Evolutionary conservation across 768 basidiomycete species (phyloP).

Genomic region (Leucocoprinus leucothites): DNA sequence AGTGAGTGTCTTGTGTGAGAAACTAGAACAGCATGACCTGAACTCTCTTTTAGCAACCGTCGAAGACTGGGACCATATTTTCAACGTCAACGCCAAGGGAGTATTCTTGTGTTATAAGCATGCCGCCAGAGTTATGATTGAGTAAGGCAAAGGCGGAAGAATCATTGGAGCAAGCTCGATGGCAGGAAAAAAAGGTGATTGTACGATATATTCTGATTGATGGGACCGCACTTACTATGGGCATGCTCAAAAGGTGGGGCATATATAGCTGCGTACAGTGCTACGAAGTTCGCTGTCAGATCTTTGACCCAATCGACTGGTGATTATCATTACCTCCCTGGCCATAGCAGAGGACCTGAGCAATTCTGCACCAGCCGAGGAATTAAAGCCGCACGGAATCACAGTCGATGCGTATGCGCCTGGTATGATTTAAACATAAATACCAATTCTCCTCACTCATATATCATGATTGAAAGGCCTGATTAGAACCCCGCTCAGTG

Average conservation of each 20-base stretch:
- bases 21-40: too few species aligned
- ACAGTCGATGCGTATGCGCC: slow-evolving; percentile 34
- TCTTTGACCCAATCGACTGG: slow-evolving; percentile 37
- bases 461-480: too few species aligned
- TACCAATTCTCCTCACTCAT: neutral
- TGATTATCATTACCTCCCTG: too few species aligned
- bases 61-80: slow-evolving; percentile 28
- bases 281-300: slow-evolving; percentile 39
- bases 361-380: slow-evolving; percentile 14
- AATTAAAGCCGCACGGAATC: slow-evolving; percentile 23
- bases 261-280: slow-evolving; percentile 22
- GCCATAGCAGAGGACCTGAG: neutral
- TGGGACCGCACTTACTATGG: too few species aligned
- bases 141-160: slow-evolving; percentile 39
- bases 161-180: slow-evolving; percentile 43
- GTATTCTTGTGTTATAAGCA: slow-evolving; percentile 39
- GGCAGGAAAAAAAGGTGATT: slow-evolving; percentile 35
- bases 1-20: slow-evolving; percentile 7
- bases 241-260: neutral
- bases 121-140: slow-evolving; percentile 40
- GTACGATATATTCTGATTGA: neutral
- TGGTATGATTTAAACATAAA: slow-evolving; percentile 15
- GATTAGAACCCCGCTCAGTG: too few species aligned
- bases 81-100: slow-evolving; percentile 31
- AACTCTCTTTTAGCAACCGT: slow-evolving; percentile 8